phyloP scores from a whole-genome alignment of 768 basidiomycete genomes.

The Mycena rebaudengoi region DNA sequence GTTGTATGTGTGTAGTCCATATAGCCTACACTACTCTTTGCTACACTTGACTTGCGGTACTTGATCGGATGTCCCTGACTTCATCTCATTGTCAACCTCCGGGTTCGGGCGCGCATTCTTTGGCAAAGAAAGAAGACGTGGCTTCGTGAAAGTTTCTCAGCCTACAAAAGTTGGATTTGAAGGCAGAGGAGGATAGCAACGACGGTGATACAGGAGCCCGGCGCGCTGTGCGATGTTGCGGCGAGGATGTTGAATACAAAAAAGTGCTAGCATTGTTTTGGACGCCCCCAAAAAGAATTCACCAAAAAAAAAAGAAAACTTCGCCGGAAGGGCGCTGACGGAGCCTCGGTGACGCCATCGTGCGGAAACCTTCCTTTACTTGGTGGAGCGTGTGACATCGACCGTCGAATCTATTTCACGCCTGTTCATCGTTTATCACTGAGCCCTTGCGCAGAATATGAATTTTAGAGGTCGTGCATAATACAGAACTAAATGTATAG shows the following conservation, averaged over 20 bases:
- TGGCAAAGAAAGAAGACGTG: conserved; percentile 1
- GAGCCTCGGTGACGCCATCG: too few species aligned
- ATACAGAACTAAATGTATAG: too few species aligned
- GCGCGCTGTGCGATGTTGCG: neutral
- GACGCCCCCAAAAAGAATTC: neutral
- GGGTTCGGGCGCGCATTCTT: neutral
- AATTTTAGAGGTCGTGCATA: too few species aligned
- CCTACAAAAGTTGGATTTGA: neutral
- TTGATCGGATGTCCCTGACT: neutral
- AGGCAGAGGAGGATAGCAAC: neutral
- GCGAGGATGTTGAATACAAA: neutral
- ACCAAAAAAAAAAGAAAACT: conserved; percentile 2
- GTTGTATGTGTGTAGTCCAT: neutral
- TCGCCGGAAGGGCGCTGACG: neutral
- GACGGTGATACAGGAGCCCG: neutral
- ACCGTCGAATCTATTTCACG: too few species aligned
- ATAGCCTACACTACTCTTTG: neutral
- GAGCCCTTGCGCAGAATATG: too few species aligned
- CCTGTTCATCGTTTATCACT: too few species aligned
- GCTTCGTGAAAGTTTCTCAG: conserved; percentile 1
- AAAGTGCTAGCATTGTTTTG: neutral
- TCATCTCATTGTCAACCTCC: neutral
- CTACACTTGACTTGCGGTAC: neutral
- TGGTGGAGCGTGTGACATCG: too few species aligned
- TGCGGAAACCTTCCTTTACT: too few species aligned